phyloP scores from a whole-genome alignment of 2,329 filamentous ascomycete genomes.

The Ophiostoma ulmi region DNA sequence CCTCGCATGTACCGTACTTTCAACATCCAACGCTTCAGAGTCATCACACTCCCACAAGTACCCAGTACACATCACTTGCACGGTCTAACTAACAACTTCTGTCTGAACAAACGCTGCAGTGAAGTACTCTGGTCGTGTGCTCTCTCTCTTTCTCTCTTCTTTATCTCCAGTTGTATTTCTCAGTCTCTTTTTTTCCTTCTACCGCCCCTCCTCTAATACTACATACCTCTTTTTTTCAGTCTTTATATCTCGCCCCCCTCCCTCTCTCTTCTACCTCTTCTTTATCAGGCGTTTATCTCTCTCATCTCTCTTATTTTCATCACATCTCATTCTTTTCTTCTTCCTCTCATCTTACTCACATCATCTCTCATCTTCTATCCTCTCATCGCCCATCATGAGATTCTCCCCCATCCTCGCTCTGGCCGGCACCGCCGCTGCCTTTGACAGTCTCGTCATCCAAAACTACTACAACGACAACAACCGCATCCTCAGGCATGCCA shows the following conservation, averaged over 20 bases:
- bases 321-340: background rate
- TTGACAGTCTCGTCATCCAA: conserved; percentile 19
- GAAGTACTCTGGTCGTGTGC: background rate
- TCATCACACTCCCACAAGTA: background rate
- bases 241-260: background rate
- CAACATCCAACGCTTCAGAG: background rate
- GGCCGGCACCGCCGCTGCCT: conserved; percentile 6
- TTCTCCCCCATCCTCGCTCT: background rate
- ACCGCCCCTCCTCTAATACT: background rate
- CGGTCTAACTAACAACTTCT: background rate
- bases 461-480: conserved; percentile 17
- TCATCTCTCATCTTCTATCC: background rate
- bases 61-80: background rate
- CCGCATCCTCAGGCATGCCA: conserved; percentile 41
- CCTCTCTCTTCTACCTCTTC: background rate
- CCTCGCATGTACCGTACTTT: background rate
- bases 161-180: background rate
- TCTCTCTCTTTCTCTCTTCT: background rate
- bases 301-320: background rate
- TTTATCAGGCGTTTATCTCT: background rate
- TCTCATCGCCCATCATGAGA: background rate
- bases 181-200: background rate
- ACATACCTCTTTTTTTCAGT: background rate
- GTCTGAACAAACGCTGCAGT: background rate
- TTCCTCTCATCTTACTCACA: background rate